Evolutionary conservation across 1,284 basidiomycete genomes (phyloP).

Genomic region (Laetiporus sulphureus): DNA sequence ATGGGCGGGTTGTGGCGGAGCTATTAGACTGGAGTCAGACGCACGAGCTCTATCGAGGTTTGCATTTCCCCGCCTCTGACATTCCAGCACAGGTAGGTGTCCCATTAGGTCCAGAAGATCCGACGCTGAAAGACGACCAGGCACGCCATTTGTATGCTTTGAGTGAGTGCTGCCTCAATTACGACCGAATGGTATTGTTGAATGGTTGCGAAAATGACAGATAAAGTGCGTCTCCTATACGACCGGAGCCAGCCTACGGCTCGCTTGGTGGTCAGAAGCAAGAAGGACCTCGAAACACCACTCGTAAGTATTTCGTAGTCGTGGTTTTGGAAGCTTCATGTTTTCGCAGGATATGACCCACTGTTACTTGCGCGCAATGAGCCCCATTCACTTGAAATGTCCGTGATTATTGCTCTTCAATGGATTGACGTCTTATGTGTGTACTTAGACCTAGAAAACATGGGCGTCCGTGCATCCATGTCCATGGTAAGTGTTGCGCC

Average conservation of each 20-base stretch:
- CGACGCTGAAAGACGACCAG: constrained; percentile 7
- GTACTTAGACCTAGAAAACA: constrained; percentile 63
- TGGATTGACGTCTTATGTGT: constrained; percentile 3
- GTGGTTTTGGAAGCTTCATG: constrained; percentile 1
- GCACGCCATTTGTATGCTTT: constrained; percentile 25
- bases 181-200: not conserved
- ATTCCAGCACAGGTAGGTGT: constrained; percentile 48
- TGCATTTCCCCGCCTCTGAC: constrained; percentile 62
- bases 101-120: not conserved
- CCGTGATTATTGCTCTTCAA: constrained; percentile 18
- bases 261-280: constrained; percentile 63
- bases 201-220: constrained; percentile 23
- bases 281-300: constrained; percentile 65
- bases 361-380: constrained; percentile 84
- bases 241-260: constrained; percentile 76
- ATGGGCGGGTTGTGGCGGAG: constrained; percentile 78
- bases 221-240: constrained; percentile 82
- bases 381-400: constrained; percentile 86
- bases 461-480: constrained; percentile 80
- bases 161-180: constrained; percentile 16
- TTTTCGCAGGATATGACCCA: constrained; percentile 75
- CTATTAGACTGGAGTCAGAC: constrained; percentile 80
- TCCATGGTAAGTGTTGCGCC: constrained; percentile 55
- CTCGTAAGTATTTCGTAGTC: constrained; percentile 40
- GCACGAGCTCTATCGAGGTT: constrained; percentile 71